Base-by-base conservation (phyloP, 257 asterid species). In the Buddleja alternifolia region DNA sequence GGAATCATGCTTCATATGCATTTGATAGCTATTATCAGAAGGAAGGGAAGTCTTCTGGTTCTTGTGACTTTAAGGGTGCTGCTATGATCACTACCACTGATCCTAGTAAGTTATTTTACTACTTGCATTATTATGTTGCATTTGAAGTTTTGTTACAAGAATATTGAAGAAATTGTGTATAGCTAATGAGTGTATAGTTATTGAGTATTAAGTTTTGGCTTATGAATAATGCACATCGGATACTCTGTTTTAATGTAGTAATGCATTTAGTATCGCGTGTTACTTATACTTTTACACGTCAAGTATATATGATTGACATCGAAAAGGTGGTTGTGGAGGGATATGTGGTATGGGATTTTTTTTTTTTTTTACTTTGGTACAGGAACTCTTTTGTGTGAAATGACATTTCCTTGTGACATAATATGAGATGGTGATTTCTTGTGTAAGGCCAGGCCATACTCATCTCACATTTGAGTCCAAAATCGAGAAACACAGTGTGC, bases 41-140 rank as follows among this genome's bases (percentile, higher is more conserved):
- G 80, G 78, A 85, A 64, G 93, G 97, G 73, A 85, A 12, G 63
- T 52, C 78, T 71, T 15, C 86, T 9, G 88, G 89, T 57, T 86
- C 99, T 73, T 94, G 99, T 78, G 99, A 94, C 74, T 94, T 94
- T 90, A 87, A 94, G 83, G 97, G 98, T 51, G 90, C 86, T 54
- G 99, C 97, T 63, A 87, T 83, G 93, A 83, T 94, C 87, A 94
- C 99, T 65, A 91, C 99, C n/a, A 76, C 88, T 9, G 98, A 94
- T 84, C 99, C 99, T 25, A 91, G 99, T 94, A 84, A 91, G 97
- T 80, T 6, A 11, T 64, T 63, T 9, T 3, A 3, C 56, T 46
- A 8, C 45, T 63, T 24, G 11, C 19, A 16, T 23, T 57, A 14
- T 0, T 65, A 63, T 65, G 67, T 46, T 66, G 0, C 9, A 67